Base-by-base conservation (phyloP, 495 filamentous ascomycete species). In the Hyaloscypha variabilis region DNA sequence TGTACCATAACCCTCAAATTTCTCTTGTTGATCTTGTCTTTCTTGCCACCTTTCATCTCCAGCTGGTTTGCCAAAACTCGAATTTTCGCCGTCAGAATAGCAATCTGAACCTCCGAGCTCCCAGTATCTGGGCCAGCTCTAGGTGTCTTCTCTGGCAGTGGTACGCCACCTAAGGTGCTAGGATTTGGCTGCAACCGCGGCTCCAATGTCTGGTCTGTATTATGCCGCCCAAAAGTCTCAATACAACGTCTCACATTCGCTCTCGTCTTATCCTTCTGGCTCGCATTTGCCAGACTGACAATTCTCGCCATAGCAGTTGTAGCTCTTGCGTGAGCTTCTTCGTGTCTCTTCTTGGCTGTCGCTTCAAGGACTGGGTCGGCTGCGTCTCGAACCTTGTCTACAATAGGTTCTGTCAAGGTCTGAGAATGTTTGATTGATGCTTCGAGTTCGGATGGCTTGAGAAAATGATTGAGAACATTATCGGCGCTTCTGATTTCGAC, bases 41-140 rank as follows among this genome's bases (percentile, higher is more conserved):
- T 87, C 64, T 83, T 72, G 13, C 79, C 82, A 34, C 81, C 81
- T 53, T 77, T 75, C 34, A 73, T 79, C 72, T 85, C 81, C 60
- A 91, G 72, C 58, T 84, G 81, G 65, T 87, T 79, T 34, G 89
- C 87, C 57, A 98, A 76, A 51, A 91, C 89, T 60, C 91, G 78
- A 71, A 99, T 99, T 82, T 97, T 97, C 55, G 91, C 85, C 10
- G 95, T 99, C 74, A 99, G 77, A 68, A 99, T 95, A n/a, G 93
- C 94, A 67, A 94, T 92, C 81, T 99, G 95, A 53, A 99, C 95
- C 77, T 99, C 95, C 23, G 90, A 89, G 61, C 90, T 94, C 3
- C 95, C 95, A 11, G 93, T 97, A 75, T 99, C 95, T 0, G 87
- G 90, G 0, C 95, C 95, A 14, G 89, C 88, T 6, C 95, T 88